Percentiles rank a stretch among this genome's conserved stretches.
These are phyloP conservation scores for Torulaspora indica DNA, from an alignment of 805 yeast genomes.

Conservation along the genomic window DNA sequence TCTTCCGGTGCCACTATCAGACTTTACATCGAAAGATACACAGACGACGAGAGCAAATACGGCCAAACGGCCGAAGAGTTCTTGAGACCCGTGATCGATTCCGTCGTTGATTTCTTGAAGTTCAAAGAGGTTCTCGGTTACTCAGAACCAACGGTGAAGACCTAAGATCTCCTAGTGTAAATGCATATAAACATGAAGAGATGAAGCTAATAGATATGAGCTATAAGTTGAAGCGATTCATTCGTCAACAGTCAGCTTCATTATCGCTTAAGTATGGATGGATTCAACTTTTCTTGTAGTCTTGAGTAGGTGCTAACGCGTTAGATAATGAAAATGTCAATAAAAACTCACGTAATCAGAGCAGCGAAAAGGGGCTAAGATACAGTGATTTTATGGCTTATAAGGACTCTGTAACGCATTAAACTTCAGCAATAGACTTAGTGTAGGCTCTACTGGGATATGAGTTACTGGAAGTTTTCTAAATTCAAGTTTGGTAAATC, in stretches of 20 bases:
- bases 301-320: neutral
- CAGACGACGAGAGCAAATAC: slow-evolving; percentile 51
- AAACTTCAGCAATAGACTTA: neutral
- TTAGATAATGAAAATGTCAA: neutral
- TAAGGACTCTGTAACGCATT: neutral
- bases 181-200: neutral
- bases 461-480: slow-evolving; percentile 35
- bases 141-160: slow-evolving; percentile 83
- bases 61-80: slow-evolving; percentile 57
- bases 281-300: no score
- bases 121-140: slow-evolving; percentile 73
- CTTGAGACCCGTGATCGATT: slow-evolving; percentile 55
- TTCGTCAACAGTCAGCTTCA: no score
- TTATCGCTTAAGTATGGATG: no score
- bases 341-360: neutral
- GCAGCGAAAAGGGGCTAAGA: neutral
- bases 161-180: slow-evolving; percentile 38
- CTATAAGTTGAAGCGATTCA: neutral
- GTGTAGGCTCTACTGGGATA: slow-evolving; percentile 3
- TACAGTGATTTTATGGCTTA: neutral
- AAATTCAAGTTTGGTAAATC: slow-evolving; percentile 35
- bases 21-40: slow-evolving; percentile 81
- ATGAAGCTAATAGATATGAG: neutral
- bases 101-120: slow-evolving; percentile 62
- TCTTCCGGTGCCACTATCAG: slow-evolving; percentile 97